Base-by-base conservation (phyloP, 768 basidiomycete species). In the Royoungia palumana region DNA sequence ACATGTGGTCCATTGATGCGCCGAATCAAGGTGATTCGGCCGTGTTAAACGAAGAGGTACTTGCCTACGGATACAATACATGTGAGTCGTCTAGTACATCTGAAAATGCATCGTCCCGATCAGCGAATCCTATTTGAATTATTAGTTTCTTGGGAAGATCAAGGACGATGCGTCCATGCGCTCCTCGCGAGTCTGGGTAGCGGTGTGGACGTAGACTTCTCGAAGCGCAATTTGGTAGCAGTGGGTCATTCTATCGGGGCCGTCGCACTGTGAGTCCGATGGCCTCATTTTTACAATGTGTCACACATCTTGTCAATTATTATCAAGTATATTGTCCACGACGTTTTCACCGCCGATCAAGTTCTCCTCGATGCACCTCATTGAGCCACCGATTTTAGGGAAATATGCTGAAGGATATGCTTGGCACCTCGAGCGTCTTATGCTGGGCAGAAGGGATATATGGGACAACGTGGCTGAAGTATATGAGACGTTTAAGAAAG, bases 11-110 rank as follows among this genome's bases (percentile, higher is more conserved):
- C 9, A 12, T 54, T 14, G 52, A 47, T 8, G 21, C 45, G 32
- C 46, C 46, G 2, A 50, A 50, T 42, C 56, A 54, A 0, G 49
- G 52, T 1, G 49, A 56, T n/a, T 22, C 55, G 1, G 55, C 55
- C 1, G 22, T 54, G 9, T 34, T 48, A 32, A 56, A 54, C 32
- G 52, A 54, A 19, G 43, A 46, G 4, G 20, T 27, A 9, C 48
- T 56, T 10, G 7, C n/a, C 0, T 56, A 35, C 13, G 51, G 48
- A 41, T 49, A 37, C 24, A 8, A 38, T 0, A 34, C 11, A 6
- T 53, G 44, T 49, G 28, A 6, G 55, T 14, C 21, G 12, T n/a
- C 9, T 25, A n/a, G n/a, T n/a, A n/a, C n/a, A 7, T 12, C 4
- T 12, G n/a, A 28, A 28, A 28, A 38, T 25, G 6, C 21, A 25